phyloP scores from a whole-genome alignment of 108 stramenopile genomes.

The Conticribra weissflogii region DNA sequence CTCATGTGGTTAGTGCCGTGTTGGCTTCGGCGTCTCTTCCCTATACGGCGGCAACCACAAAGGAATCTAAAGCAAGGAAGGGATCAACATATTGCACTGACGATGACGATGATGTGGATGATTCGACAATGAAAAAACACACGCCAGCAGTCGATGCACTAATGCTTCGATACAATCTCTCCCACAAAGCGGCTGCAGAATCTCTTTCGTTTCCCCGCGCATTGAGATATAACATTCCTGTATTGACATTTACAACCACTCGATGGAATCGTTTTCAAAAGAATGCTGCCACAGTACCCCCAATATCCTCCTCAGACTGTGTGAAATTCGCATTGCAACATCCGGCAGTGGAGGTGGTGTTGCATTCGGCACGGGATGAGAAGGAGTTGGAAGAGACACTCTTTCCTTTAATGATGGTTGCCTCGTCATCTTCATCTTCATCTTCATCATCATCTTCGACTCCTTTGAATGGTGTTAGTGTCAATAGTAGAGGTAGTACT shows the following conservation, averaged over 20 bases:
- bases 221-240: conserved; percentile 24
- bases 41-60: not conserved
- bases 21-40: conserved; percentile 6
- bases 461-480: no score
- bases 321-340: conserved; percentile 37
- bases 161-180: conserved; percentile 45
- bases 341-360: conserved; percentile 33
- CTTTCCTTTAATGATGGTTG: not conserved
- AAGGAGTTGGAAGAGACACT: conserved; percentile 39
- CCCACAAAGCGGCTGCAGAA: conserved; percentile 37
- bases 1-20: conserved; percentile 32
- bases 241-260: conserved; percentile 48
- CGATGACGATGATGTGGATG: no score
- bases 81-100: no score
- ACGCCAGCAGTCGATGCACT: conserved; percentile 15
- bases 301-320: conserved; percentile 36
- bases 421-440: not conserved
- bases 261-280: conserved; percentile 40
- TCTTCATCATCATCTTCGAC: not conserved
- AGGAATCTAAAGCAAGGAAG: not conserved
- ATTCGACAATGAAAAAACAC: no score
- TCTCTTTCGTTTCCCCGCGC: conserved; percentile 29
- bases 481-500: no score
- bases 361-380: conserved; percentile 47
- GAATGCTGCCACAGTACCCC: not conserved